Evolutionary conservation across 2,329 filamentous ascomycete species (phyloP), one percentile per base, ranked within the genome.

Genomic region (Colletotrichum echinochloae): DNA sequence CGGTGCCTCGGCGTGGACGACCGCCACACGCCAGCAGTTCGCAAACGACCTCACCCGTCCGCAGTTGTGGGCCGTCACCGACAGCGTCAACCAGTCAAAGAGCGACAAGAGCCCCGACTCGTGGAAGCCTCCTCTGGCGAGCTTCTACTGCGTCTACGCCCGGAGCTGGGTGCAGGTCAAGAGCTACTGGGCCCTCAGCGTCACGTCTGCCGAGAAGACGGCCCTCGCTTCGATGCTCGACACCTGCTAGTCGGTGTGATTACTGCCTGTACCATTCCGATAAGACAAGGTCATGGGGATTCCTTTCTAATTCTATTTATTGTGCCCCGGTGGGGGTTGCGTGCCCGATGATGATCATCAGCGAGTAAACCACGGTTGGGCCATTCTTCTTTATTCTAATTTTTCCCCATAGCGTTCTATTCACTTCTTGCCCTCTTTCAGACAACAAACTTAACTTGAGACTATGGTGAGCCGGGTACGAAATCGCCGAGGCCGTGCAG

Each of bases 151-250:
- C 87, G 91, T 88, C 35, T 96, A 97, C 77, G 91, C 93, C 18
- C 86, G 88, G 78, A 89, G 90, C 77, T 97, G 91, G 91, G 86
- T 95, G 49, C 87, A 89, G 76, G 93, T 97, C 74, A 97, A 96
- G 88, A 88, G 85, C 75, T 88, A 89, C 75, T 96, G 92, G 78
- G 79, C 78, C 1, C 81, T 97, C 74, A 91, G 87, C 20, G 83
- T 96, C 71, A 95, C 91, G 1, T 84, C 83, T 56, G 89, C 88
- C 0, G 93, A 97, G 86, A 94, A 93, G 85, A 81, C 81, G 20
- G 91, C 92, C 0, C 80, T 95, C 72, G 82, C 82, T 0, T 83
- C 80, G 59, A 93, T 94, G 90, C 78, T 94, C 77, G 82, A 83
- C 73, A 90, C 88, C 16, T 94, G 92, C 80, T 92, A 72, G 73